phyloP scores from a whole-genome alignment of 2,329 filamentous ascomycete genomes.

The Pyricularia sp. region DNA sequence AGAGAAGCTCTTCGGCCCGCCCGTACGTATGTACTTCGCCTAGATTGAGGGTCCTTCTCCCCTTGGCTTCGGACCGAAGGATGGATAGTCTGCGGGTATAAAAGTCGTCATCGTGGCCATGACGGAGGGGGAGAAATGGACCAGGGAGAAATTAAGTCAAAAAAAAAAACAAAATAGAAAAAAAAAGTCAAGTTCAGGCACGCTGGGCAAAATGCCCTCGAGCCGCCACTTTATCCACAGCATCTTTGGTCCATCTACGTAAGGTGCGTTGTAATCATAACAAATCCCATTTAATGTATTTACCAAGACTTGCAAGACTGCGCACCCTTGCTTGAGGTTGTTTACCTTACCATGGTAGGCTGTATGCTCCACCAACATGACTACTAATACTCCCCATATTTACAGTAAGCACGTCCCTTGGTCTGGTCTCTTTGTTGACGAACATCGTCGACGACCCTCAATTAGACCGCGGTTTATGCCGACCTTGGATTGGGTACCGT shows the following conservation, averaged over 20 bases:
- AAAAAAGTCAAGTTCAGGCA: background rate
- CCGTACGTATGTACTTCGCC: too few relatives aligned
- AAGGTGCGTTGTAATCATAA: too few relatives aligned
- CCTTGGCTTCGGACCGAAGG: too few relatives aligned
- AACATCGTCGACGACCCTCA: background rate
- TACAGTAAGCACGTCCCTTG: background rate
- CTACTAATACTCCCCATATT: background rate
- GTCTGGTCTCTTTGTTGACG: background rate
- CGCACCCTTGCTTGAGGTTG: background rate
- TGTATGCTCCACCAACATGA: background rate
- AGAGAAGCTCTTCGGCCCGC: too few relatives aligned
- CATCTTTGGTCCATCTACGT: too few relatives aligned
- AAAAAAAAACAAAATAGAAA: background rate
- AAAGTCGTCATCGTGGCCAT: too few relatives aligned
- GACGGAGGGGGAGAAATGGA: too few relatives aligned
- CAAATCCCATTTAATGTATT: too few relatives aligned
- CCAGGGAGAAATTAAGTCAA: too few relatives aligned
- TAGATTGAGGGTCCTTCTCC: too few relatives aligned
- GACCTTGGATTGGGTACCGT: background rate
- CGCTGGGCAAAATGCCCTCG: background rate
- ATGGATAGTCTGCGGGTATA: too few relatives aligned
- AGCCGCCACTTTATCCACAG: background rate
- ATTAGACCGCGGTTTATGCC: background rate
- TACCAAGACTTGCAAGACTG: too few relatives aligned
- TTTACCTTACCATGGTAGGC: background rate